Evolutionary conservation across 2,329 filamentous ascomycete species (phyloP).

Genomic region (Phaeosphaeriaceae sp.): DNA sequence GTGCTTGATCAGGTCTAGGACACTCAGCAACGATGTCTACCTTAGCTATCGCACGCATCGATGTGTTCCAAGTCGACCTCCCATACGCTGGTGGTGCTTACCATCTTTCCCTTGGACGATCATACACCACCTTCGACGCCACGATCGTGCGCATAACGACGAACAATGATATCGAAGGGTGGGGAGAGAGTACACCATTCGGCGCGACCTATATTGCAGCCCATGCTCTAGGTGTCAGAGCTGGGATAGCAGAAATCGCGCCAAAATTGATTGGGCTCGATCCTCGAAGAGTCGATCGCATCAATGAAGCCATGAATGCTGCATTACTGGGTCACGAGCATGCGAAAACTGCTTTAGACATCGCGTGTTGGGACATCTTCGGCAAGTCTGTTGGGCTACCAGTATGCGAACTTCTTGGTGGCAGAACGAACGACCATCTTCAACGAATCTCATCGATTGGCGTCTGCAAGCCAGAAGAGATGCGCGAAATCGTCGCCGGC

Average conservation of each 20-base stretch:
- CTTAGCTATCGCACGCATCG: not conserved
- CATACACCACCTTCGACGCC: constrained; percentile 30
- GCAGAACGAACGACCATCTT: too few species aligned
- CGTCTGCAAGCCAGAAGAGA: too few species aligned
- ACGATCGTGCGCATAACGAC: constrained; percentile 32
- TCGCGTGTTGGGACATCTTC: too few species aligned
- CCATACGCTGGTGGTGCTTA: constrained; percentile 29
- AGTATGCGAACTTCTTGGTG: too few species aligned
- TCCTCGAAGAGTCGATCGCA: constrained; percentile 33
- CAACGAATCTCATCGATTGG: too few species aligned
- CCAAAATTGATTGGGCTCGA: constrained; percentile 31
- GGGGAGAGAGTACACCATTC: constrained; percentile 37
- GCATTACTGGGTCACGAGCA: constrained; percentile 27
- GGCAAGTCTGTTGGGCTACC: too few species aligned
- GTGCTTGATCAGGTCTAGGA: not conserved
- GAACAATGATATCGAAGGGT: constrained; percentile 30
- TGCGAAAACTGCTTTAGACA: too few species aligned
- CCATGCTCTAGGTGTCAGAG: constrained; percentile 29
- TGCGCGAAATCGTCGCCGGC: too few species aligned
- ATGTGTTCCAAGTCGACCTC: constrained; percentile 28
- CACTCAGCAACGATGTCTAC: not conserved
- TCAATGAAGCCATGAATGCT: constrained; percentile 37
- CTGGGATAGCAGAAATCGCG: constrained; percentile 34
- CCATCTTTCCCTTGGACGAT: constrained; percentile 18
- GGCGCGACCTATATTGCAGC: constrained; percentile 27